Percentiles rank a stretch among this genome's conserved stretches.
Conservation (phyloP, 495 filamentous ascomycete species). For the Beverwykella pulmonaria region DNA sequence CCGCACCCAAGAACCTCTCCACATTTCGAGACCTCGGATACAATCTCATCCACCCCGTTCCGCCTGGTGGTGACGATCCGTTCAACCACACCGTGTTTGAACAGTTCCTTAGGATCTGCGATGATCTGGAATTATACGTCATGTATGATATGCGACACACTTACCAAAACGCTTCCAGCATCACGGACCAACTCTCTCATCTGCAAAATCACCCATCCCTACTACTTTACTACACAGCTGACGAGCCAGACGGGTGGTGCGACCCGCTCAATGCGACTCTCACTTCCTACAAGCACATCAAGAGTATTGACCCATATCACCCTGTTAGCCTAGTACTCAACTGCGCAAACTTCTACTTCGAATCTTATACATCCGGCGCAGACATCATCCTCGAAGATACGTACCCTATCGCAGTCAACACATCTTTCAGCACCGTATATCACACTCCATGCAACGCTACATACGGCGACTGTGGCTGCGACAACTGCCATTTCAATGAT, state of each 20-base stretch:
- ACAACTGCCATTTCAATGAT: constrained; percentile 56
- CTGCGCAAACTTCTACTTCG: constrained; percentile 71
- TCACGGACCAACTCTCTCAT: constrained; percentile 55
- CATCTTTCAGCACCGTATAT: constrained; percentile 48
- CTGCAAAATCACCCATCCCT: constrained; percentile 58
- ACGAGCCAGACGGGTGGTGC: constrained; percentile 70
- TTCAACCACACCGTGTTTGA: constrained; percentile 35
- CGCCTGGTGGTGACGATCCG: constrained; percentile 39
- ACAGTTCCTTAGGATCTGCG: constrained; percentile 58
- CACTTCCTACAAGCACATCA: constrained; percentile 53
- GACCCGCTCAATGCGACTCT: constrained; percentile 57
- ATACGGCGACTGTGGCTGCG: constrained; percentile 73
- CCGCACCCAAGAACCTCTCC: constrained; percentile 41
- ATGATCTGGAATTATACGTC: constrained; percentile 59
- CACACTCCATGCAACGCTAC: constrained; percentile 63
- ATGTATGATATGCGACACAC: constrained; percentile 67
- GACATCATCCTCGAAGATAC: constrained; percentile 70
- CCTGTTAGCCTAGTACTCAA: constrained; percentile 68
- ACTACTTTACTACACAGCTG: constrained; percentile 67
- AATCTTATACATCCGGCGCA: constrained; percentile 60
- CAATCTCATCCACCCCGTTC: constrained; percentile 59
- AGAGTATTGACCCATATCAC: constrained; percentile 67
- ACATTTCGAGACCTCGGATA: constrained; percentile 57
- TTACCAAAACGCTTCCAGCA: constrained; percentile 60
- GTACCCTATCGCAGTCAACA: constrained; percentile 67